Evolutionary conservation across 78 protist genomes (phyloP).

Genomic region (Dictyostelium discoideum): dicty_2.7 NC_007089.4:4671001-4671500

Average conservation of each 20-base stretch:
- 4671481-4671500: not conserved
- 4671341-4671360: conserved; percentile 78
- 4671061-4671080: too few species aligned
- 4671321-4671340: conserved; percentile 74
- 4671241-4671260: conserved; percentile 80
- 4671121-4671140: not conserved
- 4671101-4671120: not conserved
- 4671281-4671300: conserved; percentile 73
- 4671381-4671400: conserved; percentile 87
- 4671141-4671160: not conserved
- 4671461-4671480: conserved; percentile 26
- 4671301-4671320: conserved; percentile 63
- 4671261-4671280: conserved; percentile 39
- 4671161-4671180: not conserved
- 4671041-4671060: too few species aligned
- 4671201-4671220: not conserved
- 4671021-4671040: too few species aligned
- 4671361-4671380: conserved; percentile 36
- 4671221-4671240: conserved; percentile 63
- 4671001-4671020: too few species aligned
- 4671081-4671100: too few species aligned
- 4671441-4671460: conserved; percentile 74
- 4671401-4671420: conserved; percentile 87
- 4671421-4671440: conserved; percentile 85
- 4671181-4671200: not conserved